phyloP scores from a whole-genome alignment of 2,329 filamentous ascomycete species.

The Apiospora sp. region DNA sequence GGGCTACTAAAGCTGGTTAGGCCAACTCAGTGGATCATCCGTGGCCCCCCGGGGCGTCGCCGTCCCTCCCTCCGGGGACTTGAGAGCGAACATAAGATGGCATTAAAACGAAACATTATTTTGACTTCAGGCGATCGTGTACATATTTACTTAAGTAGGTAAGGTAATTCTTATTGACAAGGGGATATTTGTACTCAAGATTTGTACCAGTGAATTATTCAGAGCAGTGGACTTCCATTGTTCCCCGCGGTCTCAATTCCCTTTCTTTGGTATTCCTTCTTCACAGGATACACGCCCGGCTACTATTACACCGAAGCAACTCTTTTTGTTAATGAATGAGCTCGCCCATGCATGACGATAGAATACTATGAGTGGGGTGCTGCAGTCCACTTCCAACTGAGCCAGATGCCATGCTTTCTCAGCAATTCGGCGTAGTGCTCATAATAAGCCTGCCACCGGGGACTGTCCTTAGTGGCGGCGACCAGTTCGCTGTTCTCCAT shows the following conservation, averaged over 20 bases:
- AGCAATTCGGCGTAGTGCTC: neutral
- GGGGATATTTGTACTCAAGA: no score
- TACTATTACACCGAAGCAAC: neutral
- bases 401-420: neutral
- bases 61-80: neutral
- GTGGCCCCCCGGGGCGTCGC: neutral
- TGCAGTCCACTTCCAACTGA: neutral
- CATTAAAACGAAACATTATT: neutral
- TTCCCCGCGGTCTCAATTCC: neutral
- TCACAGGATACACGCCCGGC: neutral
- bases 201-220: neutral
- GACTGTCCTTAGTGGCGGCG: neutral
- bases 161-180: no score
- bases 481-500: neutral
- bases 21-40: neutral
- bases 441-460: neutral
- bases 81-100: neutral
- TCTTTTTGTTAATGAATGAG: neutral
- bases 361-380: neutral
- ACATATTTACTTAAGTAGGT: no score
- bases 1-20: conserved; percentile 13
- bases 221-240: neutral
- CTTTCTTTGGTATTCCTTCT: neutral
- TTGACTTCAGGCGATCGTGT: neutral
- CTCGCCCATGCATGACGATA: neutral